A percentile compares a stretch with the other conserved stretches of the same genome.
Conservation (phyloP, 257 asterid genomes). For the Apocynum venetum region DNA sequence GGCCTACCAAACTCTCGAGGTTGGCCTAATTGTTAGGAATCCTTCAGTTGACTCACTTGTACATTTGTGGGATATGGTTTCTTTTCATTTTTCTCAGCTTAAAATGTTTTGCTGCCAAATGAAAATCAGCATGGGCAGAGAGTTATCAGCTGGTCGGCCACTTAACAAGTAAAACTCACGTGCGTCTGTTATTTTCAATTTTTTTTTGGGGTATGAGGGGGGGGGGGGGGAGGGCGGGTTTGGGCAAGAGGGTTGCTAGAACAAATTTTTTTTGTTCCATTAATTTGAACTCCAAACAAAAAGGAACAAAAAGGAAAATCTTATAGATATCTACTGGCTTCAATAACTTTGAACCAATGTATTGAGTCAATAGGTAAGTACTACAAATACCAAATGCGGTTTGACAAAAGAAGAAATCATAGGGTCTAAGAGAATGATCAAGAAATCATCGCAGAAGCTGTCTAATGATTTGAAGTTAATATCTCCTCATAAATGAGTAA, state of each 20-base stretch:
- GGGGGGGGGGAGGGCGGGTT: no score
- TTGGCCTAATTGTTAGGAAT: slow-evolving; percentile 22
- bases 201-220: no score
- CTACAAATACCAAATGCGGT: background rate
- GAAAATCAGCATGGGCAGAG: background rate
- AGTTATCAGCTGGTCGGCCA: background rate
- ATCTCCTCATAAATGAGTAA: background rate
- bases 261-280: no score
- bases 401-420: background rate
- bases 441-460: background rate
- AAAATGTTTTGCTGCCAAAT: background rate
- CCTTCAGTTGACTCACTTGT: background rate
- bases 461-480: background rate
- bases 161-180: no score
- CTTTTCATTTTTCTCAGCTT: background rate
- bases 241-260: no score
- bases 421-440: background rate
- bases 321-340: no score
- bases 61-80: background rate
- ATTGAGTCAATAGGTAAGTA: background rate
- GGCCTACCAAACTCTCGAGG: slow-evolving; percentile 25
- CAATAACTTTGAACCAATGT: no score
- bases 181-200: no score
- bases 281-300: no score
- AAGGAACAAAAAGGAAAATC: no score